These are phyloP conservation scores for Jacaranda mimosifolia DNA, from an alignment of 257 asterid genomes.

Conservation along the genomic window DNA sequence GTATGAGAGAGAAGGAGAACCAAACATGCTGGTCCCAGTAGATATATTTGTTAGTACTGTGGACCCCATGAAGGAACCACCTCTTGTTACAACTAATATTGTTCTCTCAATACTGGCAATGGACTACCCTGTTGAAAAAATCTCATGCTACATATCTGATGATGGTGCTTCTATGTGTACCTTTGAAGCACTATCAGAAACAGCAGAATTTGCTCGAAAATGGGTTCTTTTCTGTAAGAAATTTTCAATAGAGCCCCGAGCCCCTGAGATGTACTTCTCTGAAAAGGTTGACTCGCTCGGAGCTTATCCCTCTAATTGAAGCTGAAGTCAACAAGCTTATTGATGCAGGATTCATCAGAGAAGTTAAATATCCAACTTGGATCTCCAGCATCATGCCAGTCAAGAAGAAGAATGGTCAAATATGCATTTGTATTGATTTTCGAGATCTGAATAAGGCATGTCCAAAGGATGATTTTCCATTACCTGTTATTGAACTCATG, in stretches of 20 bases:
- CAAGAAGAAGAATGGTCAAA: too few species aligned
- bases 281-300: constrained; percentile 75
- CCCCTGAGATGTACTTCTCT: constrained; percentile 81
- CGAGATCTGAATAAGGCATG: too few species aligned
- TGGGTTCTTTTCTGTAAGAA: constrained; percentile 88
- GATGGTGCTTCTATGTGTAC: constrained; percentile 89
- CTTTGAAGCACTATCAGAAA: constrained; percentile 79
- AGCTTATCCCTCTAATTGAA: too few species aligned
- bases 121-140: constrained; percentile 83
- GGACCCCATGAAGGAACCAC: constrained; percentile 84
- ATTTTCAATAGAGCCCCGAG: constrained; percentile 78
- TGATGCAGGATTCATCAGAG: too few species aligned
- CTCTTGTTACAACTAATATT: constrained; percentile 75
- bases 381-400: too few species aligned
- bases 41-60: constrained; percentile 80
- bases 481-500: too few species aligned
- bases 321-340: too few species aligned
- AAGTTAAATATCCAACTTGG: too few species aligned
- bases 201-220: constrained; percentile 80
- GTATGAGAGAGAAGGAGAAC: constrained; percentile 81
- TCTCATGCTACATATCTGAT: constrained; percentile 80
- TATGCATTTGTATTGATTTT: too few species aligned
- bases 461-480: too few species aligned
- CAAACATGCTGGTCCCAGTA: constrained; percentile 66
- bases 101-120: constrained; percentile 76